Percentiles rank a stretch among this genome's conserved stretches.
Evolutionary conservation across 306 rosid genomes (phyloP).

Genomic region (Vigna hirtella): DNA sequence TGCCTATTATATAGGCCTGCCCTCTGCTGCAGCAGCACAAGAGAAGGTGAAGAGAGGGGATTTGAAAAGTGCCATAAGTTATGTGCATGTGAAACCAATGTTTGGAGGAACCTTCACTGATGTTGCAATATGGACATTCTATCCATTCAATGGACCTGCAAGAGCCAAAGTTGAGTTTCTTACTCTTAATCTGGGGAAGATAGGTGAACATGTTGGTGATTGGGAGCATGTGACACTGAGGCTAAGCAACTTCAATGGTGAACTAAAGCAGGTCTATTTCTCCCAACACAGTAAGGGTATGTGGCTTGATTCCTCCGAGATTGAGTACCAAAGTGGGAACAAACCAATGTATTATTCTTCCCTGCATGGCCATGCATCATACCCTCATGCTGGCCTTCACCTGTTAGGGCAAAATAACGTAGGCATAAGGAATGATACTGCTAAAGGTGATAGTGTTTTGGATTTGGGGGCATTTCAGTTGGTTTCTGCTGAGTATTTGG

Average conservation of each 20-base stretch:
- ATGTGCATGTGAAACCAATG: constrained; percentile 76
- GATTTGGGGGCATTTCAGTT: constrained; percentile 51
- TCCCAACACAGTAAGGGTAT: constrained; percentile 68
- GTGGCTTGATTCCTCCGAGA: constrained; percentile 71
- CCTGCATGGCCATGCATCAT: constrained; percentile 72
- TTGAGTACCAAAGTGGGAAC: constrained; percentile 50
- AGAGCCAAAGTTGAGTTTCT: constrained; percentile 62
- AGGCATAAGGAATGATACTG: constrained; percentile 71
- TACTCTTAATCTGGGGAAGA: constrained; percentile 57
- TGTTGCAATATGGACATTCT: constrained; percentile 74
- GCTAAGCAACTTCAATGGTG: constrained; percentile 79
- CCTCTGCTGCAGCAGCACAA: constrained; percentile 47
- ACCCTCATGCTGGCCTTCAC: constrained; percentile 62
- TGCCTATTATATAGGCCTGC: constrained; percentile 75
- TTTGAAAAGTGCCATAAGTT: constrained; percentile 48
- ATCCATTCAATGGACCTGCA: constrained; percentile 81
- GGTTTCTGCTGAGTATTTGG: constrained; percentile 67
- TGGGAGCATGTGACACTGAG: constrained; percentile 90
- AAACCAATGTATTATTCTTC: constrained; percentile 67
- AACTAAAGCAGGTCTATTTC: constrained; percentile 59
- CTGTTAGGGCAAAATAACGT: constrained; percentile 48
- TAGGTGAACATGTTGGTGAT: constrained; percentile 85
- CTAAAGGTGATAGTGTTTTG: constrained; percentile 44
- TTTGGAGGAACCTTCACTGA: constrained; percentile 78
- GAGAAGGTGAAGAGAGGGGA: constrained; percentile 73